phyloP scores from a whole-genome alignment of 345 rosid species.

The Firmiana major region DNA sequence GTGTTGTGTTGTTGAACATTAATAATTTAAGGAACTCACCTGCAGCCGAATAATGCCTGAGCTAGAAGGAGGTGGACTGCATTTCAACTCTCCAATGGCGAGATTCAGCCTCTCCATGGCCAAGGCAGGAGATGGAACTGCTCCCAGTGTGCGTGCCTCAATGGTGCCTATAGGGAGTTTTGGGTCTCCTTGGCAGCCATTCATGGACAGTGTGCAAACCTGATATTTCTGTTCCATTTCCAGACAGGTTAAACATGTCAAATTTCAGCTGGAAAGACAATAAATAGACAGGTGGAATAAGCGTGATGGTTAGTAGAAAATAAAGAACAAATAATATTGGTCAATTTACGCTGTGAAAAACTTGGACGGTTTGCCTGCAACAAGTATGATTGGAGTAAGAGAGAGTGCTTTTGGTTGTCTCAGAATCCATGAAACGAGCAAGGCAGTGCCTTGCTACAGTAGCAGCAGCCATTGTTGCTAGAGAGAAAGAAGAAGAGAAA shows the following conservation, averaged over 20 bases:
- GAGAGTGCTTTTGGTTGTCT: constrained; percentile 17
- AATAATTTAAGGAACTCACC: constrained; percentile 28
- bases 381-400: constrained; percentile 7
- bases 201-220: constrained; percentile 56
- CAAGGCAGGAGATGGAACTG: constrained; percentile 41
- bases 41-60: constrained; percentile 84
- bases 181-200: constrained; percentile 63
- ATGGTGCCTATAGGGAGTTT: constrained; percentile 43
- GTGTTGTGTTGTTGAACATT: not conserved
- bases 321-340: not conserved
- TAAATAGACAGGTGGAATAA: not conserved
- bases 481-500: not conserved
- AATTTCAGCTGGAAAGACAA: not conserved
- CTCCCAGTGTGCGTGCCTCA: constrained; percentile 46
- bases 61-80: constrained; percentile 42
- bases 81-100: constrained; percentile 43
- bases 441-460: constrained; percentile 23
- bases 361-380: constrained; percentile 21
- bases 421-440: constrained; percentile 27
- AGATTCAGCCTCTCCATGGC: constrained; percentile 56
- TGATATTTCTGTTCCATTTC: constrained; percentile 31
- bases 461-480: not conserved
- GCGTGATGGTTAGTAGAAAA: not conserved
- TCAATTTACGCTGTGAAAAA: constrained; percentile 30
- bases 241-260: not conserved